Evolutionary conservation across 306 rosid species (phyloP).

Genomic region (Quercus glauca): DNA sequence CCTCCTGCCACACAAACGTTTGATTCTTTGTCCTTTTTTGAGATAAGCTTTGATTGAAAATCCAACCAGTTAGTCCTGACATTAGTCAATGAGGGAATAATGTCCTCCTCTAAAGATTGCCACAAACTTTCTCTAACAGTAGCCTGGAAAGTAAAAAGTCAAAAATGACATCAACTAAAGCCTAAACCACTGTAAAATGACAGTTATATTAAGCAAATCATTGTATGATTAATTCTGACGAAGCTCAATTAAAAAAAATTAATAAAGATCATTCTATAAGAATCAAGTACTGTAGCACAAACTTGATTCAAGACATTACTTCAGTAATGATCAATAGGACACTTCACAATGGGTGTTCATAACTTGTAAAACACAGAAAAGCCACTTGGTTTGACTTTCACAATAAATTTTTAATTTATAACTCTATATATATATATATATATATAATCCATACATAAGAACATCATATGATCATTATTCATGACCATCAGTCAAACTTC

Average conservation of each 20-base stretch:
- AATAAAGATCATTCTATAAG: too few species aligned
- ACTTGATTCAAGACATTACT: too few species aligned
- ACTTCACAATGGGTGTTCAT: neutral
- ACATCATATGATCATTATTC: neutral
- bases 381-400: neutral
- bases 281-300: too few species aligned
- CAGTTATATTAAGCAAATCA: neutral
- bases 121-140: slow-evolving; percentile 67
- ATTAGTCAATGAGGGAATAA: slow-evolving; percentile 65
- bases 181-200: slow-evolving; percentile 8
- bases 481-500: too few species aligned
- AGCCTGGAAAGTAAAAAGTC: slow-evolving; percentile 54
- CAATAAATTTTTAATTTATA: neutral
- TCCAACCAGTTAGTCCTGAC: slow-evolving; percentile 89
- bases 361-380: neutral
- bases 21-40: slow-evolving; percentile 55
- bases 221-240: neutral
- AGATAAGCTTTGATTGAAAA: slow-evolving; percentile 69
- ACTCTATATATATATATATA: neutral
- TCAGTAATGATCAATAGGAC: too few species aligned
- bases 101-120: slow-evolving; percentile 91
- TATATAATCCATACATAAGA: neutral
- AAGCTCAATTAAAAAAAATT: too few species aligned
- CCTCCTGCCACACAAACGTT: slow-evolving; percentile 89
- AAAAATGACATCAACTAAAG: slow-evolving; percentile 25